These are phyloP conservation scores for Poa pratensis DNA, from an alignment of 176 grass and related monocot species.

Conservation along the genomic window DNA sequence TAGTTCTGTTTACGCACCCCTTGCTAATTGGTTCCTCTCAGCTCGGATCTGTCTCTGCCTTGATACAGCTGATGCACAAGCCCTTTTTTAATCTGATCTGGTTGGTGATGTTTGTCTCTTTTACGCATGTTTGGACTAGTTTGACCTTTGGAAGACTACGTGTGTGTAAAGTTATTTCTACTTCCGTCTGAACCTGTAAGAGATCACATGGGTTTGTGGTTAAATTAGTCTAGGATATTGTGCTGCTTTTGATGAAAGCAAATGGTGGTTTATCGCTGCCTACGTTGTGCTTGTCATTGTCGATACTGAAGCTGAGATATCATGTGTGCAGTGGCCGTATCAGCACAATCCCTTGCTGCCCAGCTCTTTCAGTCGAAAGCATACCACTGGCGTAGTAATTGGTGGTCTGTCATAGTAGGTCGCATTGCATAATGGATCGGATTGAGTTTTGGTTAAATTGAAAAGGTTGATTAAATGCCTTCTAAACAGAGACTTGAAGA, in stretches of 20 bases:
- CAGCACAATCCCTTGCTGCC: not conserved
- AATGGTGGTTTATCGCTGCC: constrained; percentile 6
- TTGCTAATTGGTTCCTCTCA: not conserved
- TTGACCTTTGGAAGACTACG: not conserved
- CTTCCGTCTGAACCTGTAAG: not conserved
- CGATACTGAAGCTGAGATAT: not conserved
- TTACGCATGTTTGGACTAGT: not conserved
- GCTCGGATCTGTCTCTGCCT: constrained; percentile 18
- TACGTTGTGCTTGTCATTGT: constrained; percentile 12
- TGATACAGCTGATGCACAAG: constrained; percentile 1
- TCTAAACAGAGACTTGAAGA: not conserved
- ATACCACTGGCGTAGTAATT: not conserved
- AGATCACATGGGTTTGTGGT: constrained; percentile 24
- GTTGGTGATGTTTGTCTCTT: constrained; percentile 36
- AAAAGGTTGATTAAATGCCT: not conserved
- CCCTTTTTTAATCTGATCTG: constrained; percentile 6
- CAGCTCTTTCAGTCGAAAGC: constrained; percentile 12
- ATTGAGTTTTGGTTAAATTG: not conserved
- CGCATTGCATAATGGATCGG: not conserved
- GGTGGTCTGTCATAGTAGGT: not conserved
- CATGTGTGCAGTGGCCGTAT: not conserved
- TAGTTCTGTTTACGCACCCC: not conserved
- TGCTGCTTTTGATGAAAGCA: constrained; percentile 27
- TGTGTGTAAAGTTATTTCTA: constrained; percentile 1
- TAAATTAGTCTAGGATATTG: constrained; percentile 14